Evolutionary conservation across 164 flowering plant genomes (phyloP), one percentile per base, ranked within the genome.

Genomic region (Euptelea pleiosperma): DNA sequence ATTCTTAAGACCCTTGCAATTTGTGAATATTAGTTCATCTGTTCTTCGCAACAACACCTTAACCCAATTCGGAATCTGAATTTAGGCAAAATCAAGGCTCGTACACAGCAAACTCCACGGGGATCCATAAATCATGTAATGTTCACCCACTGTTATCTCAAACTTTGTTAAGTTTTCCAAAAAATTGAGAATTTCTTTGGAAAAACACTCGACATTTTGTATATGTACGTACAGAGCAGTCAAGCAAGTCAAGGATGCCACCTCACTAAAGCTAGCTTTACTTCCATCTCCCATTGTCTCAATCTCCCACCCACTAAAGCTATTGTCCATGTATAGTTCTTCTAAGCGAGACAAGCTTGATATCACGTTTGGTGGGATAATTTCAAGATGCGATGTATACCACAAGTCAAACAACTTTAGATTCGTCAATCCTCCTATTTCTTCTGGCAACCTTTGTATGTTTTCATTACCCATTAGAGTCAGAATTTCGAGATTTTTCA

Each of bases 401-500:
- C 47, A 35, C 46, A n/a, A n/a, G n/a, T n/a, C n/a, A n/a, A n/a
- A n/a, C n/a, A n/a, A n/a, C n/a, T n/a, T n/a, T n/a, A n/a, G n/a
- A n/a, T n/a, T n/a, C n/a, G n/a, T n/a, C n/a, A n/a, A n/a, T n/a
- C n/a, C n/a, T n/a, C n/a, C n/a, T n/a, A n/a, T n/a, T n/a, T n/a
- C n/a, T n/a, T n/a, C n/a, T n/a, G n/a, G n/a, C n/a, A n/a, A n/a
- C 36, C 47, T 3, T 21, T 11, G 22, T 34, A 22, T 2, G 19
- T 10, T 34, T 14, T 54, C 15, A 47, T 33, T 46, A 15, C 62
- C 16, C 7, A 9, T 57, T 4, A 57, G 28, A 24, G 1, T 26
- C n/a, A 57, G 51, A 16, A 57, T 30, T 57, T 57, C 61, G 1
- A 57, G 39, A 9, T 57, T 42, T 25, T 30, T 31, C 22, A 57